These are phyloP conservation scores for Linum tenue DNA, from an alignment of 345 rosid genomes.

Conservation along the genomic window DNA sequence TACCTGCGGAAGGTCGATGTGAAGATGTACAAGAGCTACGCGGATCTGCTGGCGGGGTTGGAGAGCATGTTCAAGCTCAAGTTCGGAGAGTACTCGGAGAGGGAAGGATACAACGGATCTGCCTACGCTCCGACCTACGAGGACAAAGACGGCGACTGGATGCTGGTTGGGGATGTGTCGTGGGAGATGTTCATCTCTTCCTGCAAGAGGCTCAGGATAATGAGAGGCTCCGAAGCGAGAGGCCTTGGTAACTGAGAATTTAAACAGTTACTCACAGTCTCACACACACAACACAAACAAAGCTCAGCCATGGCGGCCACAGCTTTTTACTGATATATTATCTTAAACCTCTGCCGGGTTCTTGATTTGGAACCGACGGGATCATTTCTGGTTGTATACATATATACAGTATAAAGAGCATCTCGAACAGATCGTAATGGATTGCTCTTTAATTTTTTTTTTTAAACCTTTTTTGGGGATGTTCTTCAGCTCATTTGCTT, in stretches of 20 bases:
- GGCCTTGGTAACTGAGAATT: not conserved
- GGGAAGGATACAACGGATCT: slow-evolving; percentile 8
- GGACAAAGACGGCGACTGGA: slow-evolving; percentile 7
- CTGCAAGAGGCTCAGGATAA: slow-evolving; percentile 3
- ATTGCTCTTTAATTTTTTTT: not conserved
- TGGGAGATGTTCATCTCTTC: slow-evolving; percentile 5
- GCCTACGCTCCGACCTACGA: slow-evolving; percentile 1
- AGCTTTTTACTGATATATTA: too few species aligned
- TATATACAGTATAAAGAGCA: too few species aligned
- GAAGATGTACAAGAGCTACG: not conserved
- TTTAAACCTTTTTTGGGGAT: too few species aligned
- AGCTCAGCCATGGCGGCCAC: not conserved
- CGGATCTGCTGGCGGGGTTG: not conserved
- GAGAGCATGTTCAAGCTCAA: slow-evolving; percentile 1
- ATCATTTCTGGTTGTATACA: not conserved
- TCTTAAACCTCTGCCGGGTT: not conserved
- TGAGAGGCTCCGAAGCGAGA: slow-evolving; percentile 7
- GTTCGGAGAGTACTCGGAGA: slow-evolving; percentile 5
- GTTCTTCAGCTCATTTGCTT: not conserved
- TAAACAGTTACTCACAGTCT: too few species aligned
- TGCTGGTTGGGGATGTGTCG: slow-evolving; percentile 6
- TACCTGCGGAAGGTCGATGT: not conserved
- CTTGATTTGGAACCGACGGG: too few species aligned
- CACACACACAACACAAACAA: too few species aligned
- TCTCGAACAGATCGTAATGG: not conserved